A percentile compares a stretch with the other conserved stretches of the same genome.
phyloP scores from a whole-genome alignment of 495 filamentous ascomycete genomes.

The Cercophora newfieldiana region DNA sequence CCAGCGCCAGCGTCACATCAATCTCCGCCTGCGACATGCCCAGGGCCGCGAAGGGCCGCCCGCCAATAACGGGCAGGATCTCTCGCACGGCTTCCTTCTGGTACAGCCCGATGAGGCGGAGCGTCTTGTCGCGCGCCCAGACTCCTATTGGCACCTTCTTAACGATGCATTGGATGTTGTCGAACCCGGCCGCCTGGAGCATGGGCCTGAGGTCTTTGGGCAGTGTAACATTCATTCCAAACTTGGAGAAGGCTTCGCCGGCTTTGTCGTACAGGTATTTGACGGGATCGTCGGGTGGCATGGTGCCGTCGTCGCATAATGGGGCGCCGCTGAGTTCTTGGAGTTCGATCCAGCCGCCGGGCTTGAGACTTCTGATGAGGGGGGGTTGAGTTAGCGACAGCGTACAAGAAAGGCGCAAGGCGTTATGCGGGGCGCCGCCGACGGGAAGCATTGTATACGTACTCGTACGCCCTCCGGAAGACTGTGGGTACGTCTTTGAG shows the following conservation, averaged over 20 bases:
- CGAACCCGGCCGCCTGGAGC: slow-evolving; percentile 57
- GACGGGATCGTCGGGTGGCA: slow-evolving; percentile 39
- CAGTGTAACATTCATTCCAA: slow-evolving; percentile 48
- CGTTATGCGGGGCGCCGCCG: not conserved
- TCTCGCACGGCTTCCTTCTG: slow-evolving; percentile 50
- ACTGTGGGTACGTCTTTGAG: slow-evolving; percentile 49
- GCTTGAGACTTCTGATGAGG: slow-evolving; percentile 39
- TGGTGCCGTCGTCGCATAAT: slow-evolving; percentile 43
- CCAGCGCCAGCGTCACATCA: slow-evolving; percentile 32
- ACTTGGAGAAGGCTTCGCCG: slow-evolving; percentile 31
- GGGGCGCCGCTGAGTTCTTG: slow-evolving; percentile 43
- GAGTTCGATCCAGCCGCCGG: slow-evolving; percentile 44
- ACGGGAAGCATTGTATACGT: slow-evolving; percentile 13
- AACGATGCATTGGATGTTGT: slow-evolving; percentile 53
- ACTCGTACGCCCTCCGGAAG: slow-evolving; percentile 40
- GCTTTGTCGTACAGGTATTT: slow-evolving; percentile 32
- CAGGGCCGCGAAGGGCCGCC: slow-evolving; percentile 50
- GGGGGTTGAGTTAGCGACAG: not conserved
- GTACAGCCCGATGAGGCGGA: slow-evolving; percentile 56
- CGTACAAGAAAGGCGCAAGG: not conserved
- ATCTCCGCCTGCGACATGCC: slow-evolving; percentile 32
- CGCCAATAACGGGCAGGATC: slow-evolving; percentile 51
- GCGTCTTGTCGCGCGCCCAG: slow-evolving; percentile 56
- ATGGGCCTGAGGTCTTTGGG: slow-evolving; percentile 48
- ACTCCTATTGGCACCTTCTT: slow-evolving; percentile 57